phyloP scores from a whole-genome alignment of 176 grass and related monocot species.

The Leersia perrieri region DNA sequence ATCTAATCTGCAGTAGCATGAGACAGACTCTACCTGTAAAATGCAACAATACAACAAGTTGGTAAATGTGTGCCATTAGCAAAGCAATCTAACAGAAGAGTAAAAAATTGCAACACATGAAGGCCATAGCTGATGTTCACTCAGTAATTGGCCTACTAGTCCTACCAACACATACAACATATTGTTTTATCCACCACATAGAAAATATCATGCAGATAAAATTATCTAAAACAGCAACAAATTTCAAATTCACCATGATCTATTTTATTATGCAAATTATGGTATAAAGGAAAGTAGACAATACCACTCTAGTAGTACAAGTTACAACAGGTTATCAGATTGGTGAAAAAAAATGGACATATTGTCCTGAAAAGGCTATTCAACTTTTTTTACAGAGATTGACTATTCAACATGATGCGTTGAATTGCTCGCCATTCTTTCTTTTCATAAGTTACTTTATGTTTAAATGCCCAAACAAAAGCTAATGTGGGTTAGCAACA shows the following conservation, averaged over 20 bases:
- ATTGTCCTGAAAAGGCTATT: neutral
- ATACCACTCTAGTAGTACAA: neutral
- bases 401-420: neutral
- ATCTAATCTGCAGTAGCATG: conserved; percentile 84
- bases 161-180: neutral
- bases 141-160: neutral
- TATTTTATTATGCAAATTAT: neutral
- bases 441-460: neutral
- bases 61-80: neutral
- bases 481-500: neutral
- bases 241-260: neutral
- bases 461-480: neutral
- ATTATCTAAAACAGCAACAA: neutral
- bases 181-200: neutral
- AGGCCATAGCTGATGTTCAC: neutral
- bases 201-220: neutral
- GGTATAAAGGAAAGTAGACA: neutral
- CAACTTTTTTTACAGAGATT: neutral
- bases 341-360: neutral
- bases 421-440: neutral
- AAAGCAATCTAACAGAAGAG: neutral
- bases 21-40: conserved; percentile 73
- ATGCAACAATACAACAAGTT: conserved; percentile 7
- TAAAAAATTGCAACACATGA: neutral
- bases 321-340: neutral